Conservation (phyloP, 2,329 filamentous ascomycete genomes). For the Microsporum canis region DNA sequence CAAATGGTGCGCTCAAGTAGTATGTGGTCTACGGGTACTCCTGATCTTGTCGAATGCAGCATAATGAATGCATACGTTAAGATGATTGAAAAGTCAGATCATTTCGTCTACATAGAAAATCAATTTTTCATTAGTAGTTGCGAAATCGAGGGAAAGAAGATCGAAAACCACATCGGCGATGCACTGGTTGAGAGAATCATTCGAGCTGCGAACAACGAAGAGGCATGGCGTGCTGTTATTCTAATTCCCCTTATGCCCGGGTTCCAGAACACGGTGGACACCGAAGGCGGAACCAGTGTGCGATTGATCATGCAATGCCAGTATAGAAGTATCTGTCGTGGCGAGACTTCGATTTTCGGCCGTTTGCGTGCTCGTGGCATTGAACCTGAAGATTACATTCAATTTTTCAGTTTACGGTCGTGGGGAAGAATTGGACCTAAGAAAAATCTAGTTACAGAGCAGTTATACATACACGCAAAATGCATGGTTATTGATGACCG, state of each 20-base stretch:
- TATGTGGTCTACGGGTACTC: constrained; percentile 52
- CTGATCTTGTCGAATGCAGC: constrained; percentile 53
- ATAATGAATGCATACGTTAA: constrained; percentile 81
- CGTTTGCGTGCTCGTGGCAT: constrained; percentile 63
- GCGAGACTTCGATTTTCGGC: constrained; percentile 80
- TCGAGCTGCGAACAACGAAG: constrained; percentile 63
- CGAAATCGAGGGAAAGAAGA: constrained; percentile 71
- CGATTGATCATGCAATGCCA: constrained; percentile 97
- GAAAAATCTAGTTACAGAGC: constrained; percentile 64
- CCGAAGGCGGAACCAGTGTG: constrained; percentile 73
- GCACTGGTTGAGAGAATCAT: constrained; percentile 88
- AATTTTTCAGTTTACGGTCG: constrained; percentile 84
- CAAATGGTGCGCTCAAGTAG: constrained; percentile 85
- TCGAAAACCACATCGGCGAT: constrained; percentile 76
- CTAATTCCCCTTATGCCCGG: constrained; percentile 85
- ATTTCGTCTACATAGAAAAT: constrained; percentile 96
- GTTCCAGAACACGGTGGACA: constrained; percentile 80
- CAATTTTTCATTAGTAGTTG: constrained; percentile 87
- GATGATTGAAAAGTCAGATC: constrained; percentile 64
- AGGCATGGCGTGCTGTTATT: constrained; percentile 85
- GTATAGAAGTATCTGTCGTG: constrained; percentile 89
- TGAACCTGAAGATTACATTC: constrained; percentile 70
- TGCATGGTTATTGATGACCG: constrained; percentile 70
- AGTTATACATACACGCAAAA: constrained; percentile 91
- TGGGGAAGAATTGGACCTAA: constrained; percentile 89